phyloP scores from a whole-genome alignment of 106 monocot genomes.

The Dendrobium nobile region DNA sequence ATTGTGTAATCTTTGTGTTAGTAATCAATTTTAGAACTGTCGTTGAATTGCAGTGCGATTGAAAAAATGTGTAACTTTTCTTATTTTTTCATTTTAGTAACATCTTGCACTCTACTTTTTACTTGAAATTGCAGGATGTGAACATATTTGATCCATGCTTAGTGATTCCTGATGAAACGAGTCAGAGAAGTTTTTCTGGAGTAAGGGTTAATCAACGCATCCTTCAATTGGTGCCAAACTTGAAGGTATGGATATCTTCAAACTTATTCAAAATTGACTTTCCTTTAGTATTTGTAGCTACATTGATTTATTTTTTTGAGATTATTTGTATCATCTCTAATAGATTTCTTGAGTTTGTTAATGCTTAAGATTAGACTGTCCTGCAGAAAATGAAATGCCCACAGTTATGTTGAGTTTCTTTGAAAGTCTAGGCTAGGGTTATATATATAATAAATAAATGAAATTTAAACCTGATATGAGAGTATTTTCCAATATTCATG shows the following conservation, averaged over 20 bases:
- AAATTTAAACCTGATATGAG: too few relatives aligned
- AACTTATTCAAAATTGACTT: neutral
- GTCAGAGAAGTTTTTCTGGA: constrained; percentile 4
- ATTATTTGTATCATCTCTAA: neutral
- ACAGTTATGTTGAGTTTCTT: too few relatives aligned
- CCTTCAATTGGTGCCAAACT: constrained; percentile 8
- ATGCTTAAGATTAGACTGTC: neutral
- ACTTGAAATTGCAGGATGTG: constrained; percentile 4
- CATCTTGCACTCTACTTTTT: neutral
- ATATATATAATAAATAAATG: neutral
- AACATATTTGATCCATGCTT: constrained; percentile 2
- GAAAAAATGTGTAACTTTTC: neutral
- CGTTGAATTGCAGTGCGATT: neutral
- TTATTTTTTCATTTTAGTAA: neutral
- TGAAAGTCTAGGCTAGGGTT: too few relatives aligned
- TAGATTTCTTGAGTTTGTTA: neutral
- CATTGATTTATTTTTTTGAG: neutral
- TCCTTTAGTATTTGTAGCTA: neutral
- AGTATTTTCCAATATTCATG: neutral
- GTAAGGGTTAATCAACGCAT: constrained; percentile 1
- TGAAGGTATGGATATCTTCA: neutral
- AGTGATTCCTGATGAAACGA: constrained; percentile 1
- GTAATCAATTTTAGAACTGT: neutral
- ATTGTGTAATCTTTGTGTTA: neutral
- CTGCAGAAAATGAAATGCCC: too few relatives aligned